phyloP scores from a whole-genome alignment of 371 early-diverging fungal species.

The Lichtheimia ornata region DNA sequence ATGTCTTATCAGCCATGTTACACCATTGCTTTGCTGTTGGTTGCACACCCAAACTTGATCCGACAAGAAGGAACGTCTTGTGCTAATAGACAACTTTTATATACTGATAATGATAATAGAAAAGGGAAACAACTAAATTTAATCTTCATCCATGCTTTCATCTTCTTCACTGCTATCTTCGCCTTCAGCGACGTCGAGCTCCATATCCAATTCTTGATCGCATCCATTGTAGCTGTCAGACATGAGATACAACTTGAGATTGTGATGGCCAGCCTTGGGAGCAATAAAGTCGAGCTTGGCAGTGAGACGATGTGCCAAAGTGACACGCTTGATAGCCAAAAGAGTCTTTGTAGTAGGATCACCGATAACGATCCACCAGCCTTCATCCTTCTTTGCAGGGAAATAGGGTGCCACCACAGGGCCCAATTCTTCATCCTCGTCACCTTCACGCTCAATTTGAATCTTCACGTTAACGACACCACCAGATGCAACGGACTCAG shows the following conservation, averaged over 20 bases:
- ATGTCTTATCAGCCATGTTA: too few species aligned
- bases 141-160: constrained; percentile 7
- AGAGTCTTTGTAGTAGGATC: constrained; percentile 78
- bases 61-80: too few species aligned
- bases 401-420: constrained; percentile 91
- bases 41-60: too few species aligned
- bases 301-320: constrained; percentile 65
- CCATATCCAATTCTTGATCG: constrained; percentile 92
- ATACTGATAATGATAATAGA: too few species aligned
- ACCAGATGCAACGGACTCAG: constrained; percentile 62
- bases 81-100: too few species aligned
- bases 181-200: constrained; percentile 66
- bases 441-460: constrained; percentile 78
- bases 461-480: constrained; percentile 67
- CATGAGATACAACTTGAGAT: constrained; percentile 85
- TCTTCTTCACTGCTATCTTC: constrained; percentile 38
- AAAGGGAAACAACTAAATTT: neutral
- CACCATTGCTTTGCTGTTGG: too few species aligned
- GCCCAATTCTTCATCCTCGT: constrained; percentile 61
- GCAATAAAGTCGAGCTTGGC: constrained; percentile 88
- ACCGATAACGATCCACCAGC: constrained; percentile 96
- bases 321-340: constrained; percentile 88
- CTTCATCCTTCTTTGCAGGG: constrained; percentile 90
- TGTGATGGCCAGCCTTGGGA: constrained; percentile 64
- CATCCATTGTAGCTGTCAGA: constrained; percentile 92